Evolutionary conservation across 2,329 filamentous ascomycete species (phyloP).

Genomic region (Xylariales sp.): DNA sequence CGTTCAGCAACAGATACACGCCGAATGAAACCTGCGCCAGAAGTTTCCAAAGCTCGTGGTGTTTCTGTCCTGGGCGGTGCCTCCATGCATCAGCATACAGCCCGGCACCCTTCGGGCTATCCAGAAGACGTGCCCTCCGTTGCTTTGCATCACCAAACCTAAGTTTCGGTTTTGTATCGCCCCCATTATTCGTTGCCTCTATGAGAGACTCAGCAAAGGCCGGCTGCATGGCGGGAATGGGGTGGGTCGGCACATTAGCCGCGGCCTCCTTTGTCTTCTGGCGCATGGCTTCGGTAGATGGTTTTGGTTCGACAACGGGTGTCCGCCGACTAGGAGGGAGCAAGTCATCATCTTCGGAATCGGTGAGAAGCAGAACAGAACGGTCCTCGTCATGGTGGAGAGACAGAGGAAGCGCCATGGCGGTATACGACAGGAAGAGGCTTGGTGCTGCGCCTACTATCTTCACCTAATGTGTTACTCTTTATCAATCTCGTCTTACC

Average conservation of each 20-base stretch:
- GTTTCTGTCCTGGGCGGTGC: conserved; percentile 77
- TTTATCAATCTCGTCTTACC: conserved; percentile 1
- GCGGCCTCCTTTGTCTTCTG: conserved; percentile 49
- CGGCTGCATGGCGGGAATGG: conserved; percentile 79
- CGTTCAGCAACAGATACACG: conserved; percentile 85
- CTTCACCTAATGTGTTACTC: conserved; percentile 2
- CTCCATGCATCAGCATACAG: conserved; percentile 82
- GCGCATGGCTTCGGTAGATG: conserved; percentile 43
- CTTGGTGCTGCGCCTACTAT: conserved; percentile 13
- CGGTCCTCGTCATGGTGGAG: conserved; percentile 48
- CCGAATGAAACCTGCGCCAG: conserved; percentile 94
- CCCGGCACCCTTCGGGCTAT: conserved; percentile 74
- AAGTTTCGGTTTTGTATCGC: conserved; percentile 62
- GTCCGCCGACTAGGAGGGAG: conserved; percentile 41
- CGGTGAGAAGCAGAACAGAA: conserved; percentile 48
- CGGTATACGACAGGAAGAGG: conserved; percentile 24
- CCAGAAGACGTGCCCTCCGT: conserved; percentile 74
- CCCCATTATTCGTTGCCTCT: conserved; percentile 70
- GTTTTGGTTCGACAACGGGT: conserved; percentile 36
- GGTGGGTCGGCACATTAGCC: conserved; percentile 66
- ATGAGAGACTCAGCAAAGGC: conserved; percentile 85
- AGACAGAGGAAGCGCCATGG: conserved; percentile 48
- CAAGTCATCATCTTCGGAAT: conserved; percentile 49
- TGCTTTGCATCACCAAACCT: conserved; percentile 67
- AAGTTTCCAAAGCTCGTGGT: conserved; percentile 90